Percentiles rank a stretch among this genome's conserved stretches.
Conservation (phyloP, 2,329 filamentous ascomycete species). For the Xylariaceae sp. region DNA sequence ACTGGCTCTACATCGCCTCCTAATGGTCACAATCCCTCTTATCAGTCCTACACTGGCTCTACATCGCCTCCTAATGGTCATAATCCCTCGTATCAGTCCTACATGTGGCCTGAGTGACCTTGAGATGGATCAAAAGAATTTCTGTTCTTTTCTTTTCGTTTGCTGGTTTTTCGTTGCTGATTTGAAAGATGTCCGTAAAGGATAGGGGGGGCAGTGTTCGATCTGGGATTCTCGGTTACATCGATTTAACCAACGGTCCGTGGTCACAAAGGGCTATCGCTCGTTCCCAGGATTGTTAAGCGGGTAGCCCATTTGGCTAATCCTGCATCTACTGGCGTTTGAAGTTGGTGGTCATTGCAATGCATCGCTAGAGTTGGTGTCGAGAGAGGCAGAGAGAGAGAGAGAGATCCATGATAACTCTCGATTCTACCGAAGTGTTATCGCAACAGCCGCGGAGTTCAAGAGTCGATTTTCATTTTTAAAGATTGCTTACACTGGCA, state of each 20-base stretch:
- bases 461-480: slow-evolving; percentile 27
- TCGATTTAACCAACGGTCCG: slow-evolving; percentile 7
- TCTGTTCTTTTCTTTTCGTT: slow-evolving; percentile 1
- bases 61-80: slow-evolving; percentile 24
- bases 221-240: slow-evolving; percentile 1
- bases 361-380: slow-evolving; percentile 32
- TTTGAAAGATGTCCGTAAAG: slow-evolving; percentile 5
- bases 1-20: slow-evolving; percentile 23
- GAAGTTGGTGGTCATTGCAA: slow-evolving; percentile 25
- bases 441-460: slow-evolving; percentile 27
- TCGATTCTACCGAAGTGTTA: slow-evolving; percentile 24
- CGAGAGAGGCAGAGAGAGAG: slow-evolving; percentile 9
- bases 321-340: slow-evolving; percentile 31
- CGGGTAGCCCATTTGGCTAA: slow-evolving; percentile 26
- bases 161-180: background rate
- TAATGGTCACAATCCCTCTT: slow-evolving; percentile 23
- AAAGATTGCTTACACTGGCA: slow-evolving; percentile 28
- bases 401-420: slow-evolving; percentile 25
- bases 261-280: slow-evolving; percentile 6
- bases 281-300: slow-evolving; percentile 21
- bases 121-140: background rate
- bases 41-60: slow-evolving; percentile 23
- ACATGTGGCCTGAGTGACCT: slow-evolving; percentile 24
- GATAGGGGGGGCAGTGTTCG: background rate
- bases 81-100: slow-evolving; percentile 23